Evolutionary conservation across 305 asterid species (phyloP).

Genomic region (Fraxinus sp.): DNA sequence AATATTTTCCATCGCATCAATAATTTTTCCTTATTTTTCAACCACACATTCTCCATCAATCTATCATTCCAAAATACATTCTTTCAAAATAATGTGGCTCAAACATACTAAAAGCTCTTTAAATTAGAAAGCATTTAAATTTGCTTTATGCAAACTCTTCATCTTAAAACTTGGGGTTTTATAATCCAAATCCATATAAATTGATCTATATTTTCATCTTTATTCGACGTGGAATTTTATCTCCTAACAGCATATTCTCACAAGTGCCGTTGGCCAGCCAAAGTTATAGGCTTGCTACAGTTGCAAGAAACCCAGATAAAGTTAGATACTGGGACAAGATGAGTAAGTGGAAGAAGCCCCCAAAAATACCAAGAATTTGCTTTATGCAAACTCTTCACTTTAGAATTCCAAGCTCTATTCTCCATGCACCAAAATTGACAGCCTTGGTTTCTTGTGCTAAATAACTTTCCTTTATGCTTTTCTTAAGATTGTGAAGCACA

Average conservation of each 20-base stretch:
- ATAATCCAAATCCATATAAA: too few species aligned
- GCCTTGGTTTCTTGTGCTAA: constrained; percentile 68
- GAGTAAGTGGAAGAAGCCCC: constrained; percentile 33
- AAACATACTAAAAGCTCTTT: too few species aligned
- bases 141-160: too few species aligned
- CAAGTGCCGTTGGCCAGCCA: constrained; percentile 29
- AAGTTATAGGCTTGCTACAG: constrained; percentile 53
- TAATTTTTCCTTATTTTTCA: too few species aligned
- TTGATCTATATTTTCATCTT: too few species aligned
- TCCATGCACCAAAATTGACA: constrained; percentile 46
- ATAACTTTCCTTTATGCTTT: constrained; percentile 67
- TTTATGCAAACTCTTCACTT: constrained; percentile 47
- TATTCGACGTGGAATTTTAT: too few species aligned
- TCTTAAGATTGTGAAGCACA: constrained; percentile 41
- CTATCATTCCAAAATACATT: too few species aligned
- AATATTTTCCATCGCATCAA: too few species aligned
- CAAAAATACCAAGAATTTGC: constrained; percentile 49
- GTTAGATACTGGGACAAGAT: constrained; percentile 40
- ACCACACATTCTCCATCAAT: too few species aligned
- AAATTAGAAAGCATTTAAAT: too few species aligned
- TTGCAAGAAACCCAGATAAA: constrained; percentile 63
- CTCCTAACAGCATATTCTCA: not conserved
- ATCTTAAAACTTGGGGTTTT: too few species aligned
- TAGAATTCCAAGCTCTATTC: constrained; percentile 58
- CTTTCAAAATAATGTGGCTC: too few species aligned